phyloP scores from a whole-genome alignment of 257 asterid species.

The Solanum chilense region DNA sequence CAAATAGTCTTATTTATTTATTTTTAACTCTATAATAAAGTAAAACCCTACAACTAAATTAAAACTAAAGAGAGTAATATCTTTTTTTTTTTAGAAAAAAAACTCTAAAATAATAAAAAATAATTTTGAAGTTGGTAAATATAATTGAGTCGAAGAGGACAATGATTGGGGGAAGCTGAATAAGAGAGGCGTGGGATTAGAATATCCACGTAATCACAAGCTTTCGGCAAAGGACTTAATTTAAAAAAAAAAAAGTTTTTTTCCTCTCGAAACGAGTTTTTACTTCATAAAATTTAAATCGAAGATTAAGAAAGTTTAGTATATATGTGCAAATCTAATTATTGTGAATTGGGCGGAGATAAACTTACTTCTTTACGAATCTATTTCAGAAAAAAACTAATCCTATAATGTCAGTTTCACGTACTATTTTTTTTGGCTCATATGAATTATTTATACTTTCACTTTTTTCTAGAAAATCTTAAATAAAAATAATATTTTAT shows the following conservation, averaged over 20 bases:
- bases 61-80: not conserved
- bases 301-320: no score
- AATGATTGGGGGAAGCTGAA: not conserved
- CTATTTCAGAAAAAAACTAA: no score
- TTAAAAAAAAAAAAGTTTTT: conserved; percentile 7
- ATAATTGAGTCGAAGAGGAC: not conserved
- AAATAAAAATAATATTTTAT: no score
- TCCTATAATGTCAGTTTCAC: fast-evolving
- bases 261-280: not conserved
- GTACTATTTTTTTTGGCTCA: not conserved
- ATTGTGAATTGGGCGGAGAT: fast-evolving
- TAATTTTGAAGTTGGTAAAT: not conserved
- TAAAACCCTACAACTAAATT: no score
- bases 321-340: no score
- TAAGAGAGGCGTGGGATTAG: not conserved
- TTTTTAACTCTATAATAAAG: no score
- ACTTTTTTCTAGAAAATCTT: no score
- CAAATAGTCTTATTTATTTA: no score
- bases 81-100: not conserved
- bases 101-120: no score
- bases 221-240: conserved; percentile 52
- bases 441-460: not conserved
- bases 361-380: not conserved
- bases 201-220: not conserved
- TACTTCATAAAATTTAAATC: fast-evolving